Conservation (phyloP, 345 rosid genomes). For the Arabidopsis thaliana region TAIR10.1 NC_003075.7:18032501-18033000, state of each 20-base stretch:
- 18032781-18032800: background rate
- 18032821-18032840: background rate
- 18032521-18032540: background rate
- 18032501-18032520: constrained; percentile 26
- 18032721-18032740: constrained; percentile 94
- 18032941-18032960: constrained; percentile 46
- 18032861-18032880: constrained; percentile 76
- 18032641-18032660: background rate
- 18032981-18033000: background rate
- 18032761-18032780: constrained; percentile 12
- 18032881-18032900: constrained; percentile 79
- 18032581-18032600: background rate
- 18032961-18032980: background rate
- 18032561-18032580: background rate
- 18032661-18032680: background rate
- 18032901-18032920: constrained; percentile 80
- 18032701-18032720: constrained; percentile 95
- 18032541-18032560: background rate
- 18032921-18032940: constrained; percentile 77
- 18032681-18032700: constrained; percentile 63
- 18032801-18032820: background rate
- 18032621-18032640: background rate
- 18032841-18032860: constrained; percentile 55
- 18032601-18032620: background rate
- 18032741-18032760: constrained; percentile 59